Conservation (phyloP, 2,329 filamentous ascomycete species). For the Cercospora berteroae region DNA sequence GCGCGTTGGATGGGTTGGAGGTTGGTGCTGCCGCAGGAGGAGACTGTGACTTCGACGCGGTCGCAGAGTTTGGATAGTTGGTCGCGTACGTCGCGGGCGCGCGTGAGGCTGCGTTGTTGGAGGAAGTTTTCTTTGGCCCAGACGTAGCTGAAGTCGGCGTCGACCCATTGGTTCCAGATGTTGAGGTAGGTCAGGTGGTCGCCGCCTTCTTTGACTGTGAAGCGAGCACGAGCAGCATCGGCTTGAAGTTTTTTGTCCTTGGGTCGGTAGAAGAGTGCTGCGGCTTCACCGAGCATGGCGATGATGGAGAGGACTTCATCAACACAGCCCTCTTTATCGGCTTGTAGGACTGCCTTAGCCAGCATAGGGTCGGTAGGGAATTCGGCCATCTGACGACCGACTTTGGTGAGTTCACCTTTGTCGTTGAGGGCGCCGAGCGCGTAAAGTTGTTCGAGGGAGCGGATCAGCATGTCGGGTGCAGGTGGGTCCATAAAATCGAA, state of each 20-base stretch:
- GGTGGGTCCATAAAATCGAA: slow-evolving; percentile 98
- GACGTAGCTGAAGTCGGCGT: slow-evolving; percentile 80
- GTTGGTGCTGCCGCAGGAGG: slow-evolving; percentile 67
- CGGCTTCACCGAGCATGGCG: slow-evolving; percentile 88
- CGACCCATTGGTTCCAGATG: slow-evolving; percentile 93
- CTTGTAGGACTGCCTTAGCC: slow-evolving; percentile 81
- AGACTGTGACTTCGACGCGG: slow-evolving; percentile 75
- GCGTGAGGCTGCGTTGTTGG: slow-evolving; percentile 82
- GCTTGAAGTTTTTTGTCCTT: slow-evolving; percentile 98
- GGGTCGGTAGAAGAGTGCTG: slow-evolving; percentile 86
- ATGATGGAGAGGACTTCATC: slow-evolving; percentile 91
- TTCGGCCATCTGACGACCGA: slow-evolving; percentile 92
- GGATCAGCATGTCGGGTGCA: slow-evolving; percentile 82
- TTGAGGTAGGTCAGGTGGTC: slow-evolving; percentile 87
- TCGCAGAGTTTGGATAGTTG: slow-evolving; percentile 92
- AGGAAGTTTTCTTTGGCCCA: slow-evolving; percentile 94
- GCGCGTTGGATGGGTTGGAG: slow-evolving; percentile 79
- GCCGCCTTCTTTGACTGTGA: slow-evolving; percentile 86
- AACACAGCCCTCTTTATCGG: slow-evolving; percentile 87
- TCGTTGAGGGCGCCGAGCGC: slow-evolving; percentile 86
- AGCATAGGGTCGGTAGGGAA: slow-evolving; percentile 92
- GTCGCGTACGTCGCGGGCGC: slow-evolving; percentile 87
- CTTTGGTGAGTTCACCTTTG: slow-evolving; percentile 81
- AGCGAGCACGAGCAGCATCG: slow-evolving; percentile 82
- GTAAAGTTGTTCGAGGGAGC: slow-evolving; percentile 85